Percentiles rank a stretch among this genome's conserved stretches.
Evolutionary conservation across 2,329 filamentous ascomycete genomes (phyloP).

Genomic region (Sporothrix sp.): DNA sequence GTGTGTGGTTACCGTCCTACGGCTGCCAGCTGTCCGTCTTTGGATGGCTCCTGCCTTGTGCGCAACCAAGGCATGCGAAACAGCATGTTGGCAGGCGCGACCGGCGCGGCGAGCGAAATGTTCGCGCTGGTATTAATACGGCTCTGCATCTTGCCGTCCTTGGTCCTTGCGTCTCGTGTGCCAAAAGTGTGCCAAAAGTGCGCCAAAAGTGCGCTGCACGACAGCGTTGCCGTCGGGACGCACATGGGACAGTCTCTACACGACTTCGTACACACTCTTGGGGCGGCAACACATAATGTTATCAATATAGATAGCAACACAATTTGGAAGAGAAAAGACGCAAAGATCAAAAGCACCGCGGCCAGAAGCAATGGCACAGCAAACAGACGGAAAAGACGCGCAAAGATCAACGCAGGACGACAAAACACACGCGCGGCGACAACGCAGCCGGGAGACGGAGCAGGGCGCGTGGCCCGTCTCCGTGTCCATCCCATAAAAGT

Average conservation of each 20-base stretch:
- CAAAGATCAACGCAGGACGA: not conserved
- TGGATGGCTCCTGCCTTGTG: too few relatives aligned
- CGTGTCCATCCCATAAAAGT: not conserved
- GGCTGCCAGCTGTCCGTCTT: too few relatives aligned
- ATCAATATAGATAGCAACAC: constrained; percentile 7
- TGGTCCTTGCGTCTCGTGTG: not conserved
- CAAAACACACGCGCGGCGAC: not conserved
- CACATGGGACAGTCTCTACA: too few relatives aligned
- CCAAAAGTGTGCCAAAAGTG: too few relatives aligned
- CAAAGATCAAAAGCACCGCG: not conserved
- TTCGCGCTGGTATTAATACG: too few relatives aligned
- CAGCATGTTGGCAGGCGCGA: too few relatives aligned
- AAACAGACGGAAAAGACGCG: not conserved
- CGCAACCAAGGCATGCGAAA: too few relatives aligned
- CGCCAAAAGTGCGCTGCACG: too few relatives aligned
- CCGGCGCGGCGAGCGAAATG: too few relatives aligned
- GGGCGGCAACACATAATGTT: not conserved
- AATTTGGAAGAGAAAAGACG: constrained; percentile 2
- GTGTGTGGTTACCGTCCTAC: not conserved
- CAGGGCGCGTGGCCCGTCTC: too few relatives aligned
- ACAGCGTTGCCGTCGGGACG: too few relatives aligned
- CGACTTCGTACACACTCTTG: too few relatives aligned
- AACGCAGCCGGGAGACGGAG: not conserved
- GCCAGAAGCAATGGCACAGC: not conserved
- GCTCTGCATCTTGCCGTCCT: not conserved